A percentile compares a stretch with the other conserved stretches of the same genome.
These are phyloP conservation scores for Verbascum thapsus DNA, from an alignment of 257 asterid species.

Conservation along the genomic window DNA sequence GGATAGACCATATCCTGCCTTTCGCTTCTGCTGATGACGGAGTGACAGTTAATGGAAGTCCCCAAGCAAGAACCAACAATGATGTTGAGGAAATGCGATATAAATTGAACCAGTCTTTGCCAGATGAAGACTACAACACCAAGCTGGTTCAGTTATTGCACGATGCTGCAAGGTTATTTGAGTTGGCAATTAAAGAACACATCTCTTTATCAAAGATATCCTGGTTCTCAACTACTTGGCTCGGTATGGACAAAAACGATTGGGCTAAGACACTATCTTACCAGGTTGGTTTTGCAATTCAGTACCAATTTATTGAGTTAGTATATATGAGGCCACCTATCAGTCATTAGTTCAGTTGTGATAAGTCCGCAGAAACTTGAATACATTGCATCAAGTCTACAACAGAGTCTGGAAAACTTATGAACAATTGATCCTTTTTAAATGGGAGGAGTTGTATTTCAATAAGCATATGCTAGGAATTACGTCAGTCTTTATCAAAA, in stretches of 20 bases:
- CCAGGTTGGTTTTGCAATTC: slow-evolving; percentile 69
- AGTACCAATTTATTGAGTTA: too few species aligned
- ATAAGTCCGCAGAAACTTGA: too few species aligned
- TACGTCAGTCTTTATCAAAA: too few species aligned
- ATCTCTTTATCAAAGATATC: slow-evolving; percentile 59
- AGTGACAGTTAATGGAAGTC: slow-evolving; percentile 72
- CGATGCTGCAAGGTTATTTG: slow-evolving; percentile 95
- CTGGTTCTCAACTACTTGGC: slow-evolving; percentile 95
- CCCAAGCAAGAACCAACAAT: slow-evolving; percentile 49
- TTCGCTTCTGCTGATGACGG: slow-evolving; percentile 90
- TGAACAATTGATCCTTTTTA: too few species aligned
- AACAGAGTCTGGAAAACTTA: too few species aligned
- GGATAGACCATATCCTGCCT: slow-evolving; percentile 49
- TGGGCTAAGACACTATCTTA: slow-evolving; percentile 88
- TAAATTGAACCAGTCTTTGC: slow-evolving; percentile 67
- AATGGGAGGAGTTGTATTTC: too few species aligned
- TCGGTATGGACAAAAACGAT: slow-evolving; percentile 78
- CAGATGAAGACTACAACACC: slow-evolving; percentile 66
- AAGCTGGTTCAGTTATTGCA: slow-evolving; percentile 87
- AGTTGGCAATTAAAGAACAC: slow-evolving; percentile 75
- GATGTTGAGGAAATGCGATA: slow-evolving; percentile 67
- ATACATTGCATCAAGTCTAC: background rate
- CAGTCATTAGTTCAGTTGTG: too few species aligned
- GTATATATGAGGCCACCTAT: too few species aligned
- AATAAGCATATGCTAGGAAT: too few species aligned